Base-by-base conservation (phyloP, 345 rosid genomes). In the Bruguiera sexangula region DNA sequence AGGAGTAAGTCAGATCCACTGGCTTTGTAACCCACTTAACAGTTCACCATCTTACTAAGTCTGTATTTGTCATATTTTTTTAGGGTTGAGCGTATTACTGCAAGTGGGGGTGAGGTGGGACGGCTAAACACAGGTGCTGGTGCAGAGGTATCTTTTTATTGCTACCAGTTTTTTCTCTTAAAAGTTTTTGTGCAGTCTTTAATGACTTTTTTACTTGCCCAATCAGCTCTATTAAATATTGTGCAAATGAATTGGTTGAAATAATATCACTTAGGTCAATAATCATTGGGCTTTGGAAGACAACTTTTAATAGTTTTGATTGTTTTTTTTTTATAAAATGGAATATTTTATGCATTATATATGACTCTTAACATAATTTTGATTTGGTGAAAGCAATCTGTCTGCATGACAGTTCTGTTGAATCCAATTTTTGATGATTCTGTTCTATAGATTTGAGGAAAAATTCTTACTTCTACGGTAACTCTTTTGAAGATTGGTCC, bases 21-120 rank as follows among this genome's bases (percentile, higher is more conserved):
- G 59, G 65, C 24, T 62, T 31, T 30, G 18, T 63, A 50, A 60
- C 27, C 19, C 37, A 37, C 67, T 62, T 54, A 29, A 69, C 63
- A 57, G 16, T 66, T 73, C 16, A 36, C 71, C 50, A 63, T 66
- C 37, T 62, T 63, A 73, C 68, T 19, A 54, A 65, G 66, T 11
- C 37, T 61, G 82, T 71, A 20, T 63, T 50, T 61, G 51, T 57
- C 61, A n/a, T 65, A 21, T 76, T 77, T 61, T 75, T 43, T 65
- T 62, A 96, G 99, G 93, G 83, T 96, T 83, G 86, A 82, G 18
- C 98, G 97, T 22, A 83, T 96, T 68, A 96, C 98, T 66, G 85
- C 96, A 57, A 87, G 99, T 75, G 99, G 99, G 58, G 99, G 99
- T 77, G 99, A 96, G 83, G 98, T 96, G 73, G 99, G 97, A 66